phyloP scores from a whole-genome alignment of 305 asterid species.

The Rubia balearica region DNA sequence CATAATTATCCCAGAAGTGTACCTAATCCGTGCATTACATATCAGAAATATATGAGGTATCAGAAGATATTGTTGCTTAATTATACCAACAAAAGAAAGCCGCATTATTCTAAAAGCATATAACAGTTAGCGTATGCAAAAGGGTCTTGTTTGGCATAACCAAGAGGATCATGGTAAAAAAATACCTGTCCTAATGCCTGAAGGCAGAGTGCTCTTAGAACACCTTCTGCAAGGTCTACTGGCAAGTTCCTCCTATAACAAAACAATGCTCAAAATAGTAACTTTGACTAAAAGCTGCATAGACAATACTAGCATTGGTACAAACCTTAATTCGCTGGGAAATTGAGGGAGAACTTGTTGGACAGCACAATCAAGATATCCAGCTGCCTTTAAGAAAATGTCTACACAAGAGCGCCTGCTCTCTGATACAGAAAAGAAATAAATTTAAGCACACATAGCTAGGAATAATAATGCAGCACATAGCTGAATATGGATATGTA shows the following conservation, averaged over 20 bases:
- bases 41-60: neutral
- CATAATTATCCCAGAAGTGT: neutral
- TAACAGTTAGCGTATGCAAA: neutral
- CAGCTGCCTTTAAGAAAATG: constrained; percentile 91
- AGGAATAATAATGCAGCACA: constrained; percentile 17
- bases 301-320: constrained; percentile 7
- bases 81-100: neutral
- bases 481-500: neutral
- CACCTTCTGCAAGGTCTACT: constrained; percentile 98
- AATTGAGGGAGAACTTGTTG: constrained; percentile 85
- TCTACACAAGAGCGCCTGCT: constrained; percentile 86
- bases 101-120: neutral
- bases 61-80: neutral
- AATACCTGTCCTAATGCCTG: constrained; percentile 81
- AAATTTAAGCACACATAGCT: constrained; percentile 13
- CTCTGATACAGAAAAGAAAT: constrained; percentile 41
- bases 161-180: constrained; percentile 19
- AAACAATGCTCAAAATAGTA: constrained; percentile 17
- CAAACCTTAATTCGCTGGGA: constrained; percentile 74
- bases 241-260: constrained; percentile 76
- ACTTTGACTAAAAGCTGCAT: constrained; percentile 14
- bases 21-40: neutral
- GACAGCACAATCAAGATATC: constrained; percentile 97
- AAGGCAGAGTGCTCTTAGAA: constrained; percentile 89
- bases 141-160: constrained; percentile 1